Percentiles rank a stretch among this genome's conserved stretches.
Evolutionary conservation across 2,329 filamentous ascomycete species (phyloP).

Genomic region (Ophiostoma quercus): DNA sequence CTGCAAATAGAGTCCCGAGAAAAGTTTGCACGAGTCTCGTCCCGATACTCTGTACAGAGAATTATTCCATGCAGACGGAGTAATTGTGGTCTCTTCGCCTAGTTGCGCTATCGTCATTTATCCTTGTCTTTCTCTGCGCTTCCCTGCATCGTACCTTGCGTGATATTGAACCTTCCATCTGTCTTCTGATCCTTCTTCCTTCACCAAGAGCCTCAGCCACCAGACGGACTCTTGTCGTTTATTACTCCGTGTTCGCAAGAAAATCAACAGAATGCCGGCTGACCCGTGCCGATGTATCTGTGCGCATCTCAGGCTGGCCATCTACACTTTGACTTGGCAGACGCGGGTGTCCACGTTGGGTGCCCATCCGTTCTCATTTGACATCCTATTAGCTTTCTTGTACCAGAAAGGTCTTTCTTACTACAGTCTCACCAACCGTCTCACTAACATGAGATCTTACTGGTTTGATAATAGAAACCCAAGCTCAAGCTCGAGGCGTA

Average conservation of each 20-base stretch:
- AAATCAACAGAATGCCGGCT: not conserved
- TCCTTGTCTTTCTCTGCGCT: not conserved
- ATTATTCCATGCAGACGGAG: not conserved
- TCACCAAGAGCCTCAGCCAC: constrained; percentile 4
- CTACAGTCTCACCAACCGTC: not conserved
- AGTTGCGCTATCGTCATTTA: not conserved
- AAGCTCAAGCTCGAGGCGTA: not conserved
- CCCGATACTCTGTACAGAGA: not conserved
- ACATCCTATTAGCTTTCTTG: not conserved
- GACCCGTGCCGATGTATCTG: not conserved
- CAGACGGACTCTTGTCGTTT: not conserved
- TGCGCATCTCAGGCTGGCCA: not conserved
- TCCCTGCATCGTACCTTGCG: not conserved
- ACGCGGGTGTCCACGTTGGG: not conserved
- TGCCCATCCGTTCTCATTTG: constrained; percentile 1
- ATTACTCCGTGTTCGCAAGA: not conserved
- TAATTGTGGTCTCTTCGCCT: not conserved
- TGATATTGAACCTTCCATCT: not conserved
- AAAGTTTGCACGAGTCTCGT: not conserved
- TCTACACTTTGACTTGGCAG: not conserved
- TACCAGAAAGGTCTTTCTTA: not conserved
- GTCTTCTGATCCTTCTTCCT: not conserved
- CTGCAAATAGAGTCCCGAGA: not conserved
- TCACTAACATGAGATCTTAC: not conserved
- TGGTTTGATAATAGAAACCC: not conserved